These are phyloP conservation scores for Galeopsis tetrahit DNA, from an alignment of 257 asterid genomes.

Conservation along the genomic window DNA sequence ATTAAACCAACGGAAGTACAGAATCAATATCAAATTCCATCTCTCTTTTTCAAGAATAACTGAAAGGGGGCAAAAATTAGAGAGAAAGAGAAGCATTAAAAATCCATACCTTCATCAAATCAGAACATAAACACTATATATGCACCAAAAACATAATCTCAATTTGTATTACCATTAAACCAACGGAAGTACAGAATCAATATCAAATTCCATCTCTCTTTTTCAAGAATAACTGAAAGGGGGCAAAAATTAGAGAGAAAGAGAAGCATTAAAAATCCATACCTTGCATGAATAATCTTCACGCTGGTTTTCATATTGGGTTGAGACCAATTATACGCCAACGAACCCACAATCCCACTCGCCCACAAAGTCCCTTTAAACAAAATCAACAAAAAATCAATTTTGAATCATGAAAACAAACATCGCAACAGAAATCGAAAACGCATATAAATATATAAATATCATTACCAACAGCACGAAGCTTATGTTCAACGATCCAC, in stretches of 20 bases:
- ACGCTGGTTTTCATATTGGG: conserved; percentile 92
- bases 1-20: neutral
- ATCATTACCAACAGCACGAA: conserved; percentile 72
- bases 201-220: neutral
- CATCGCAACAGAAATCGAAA: conserved; percentile 24
- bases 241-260: neutral
- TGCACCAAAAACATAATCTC: too few species aligned
- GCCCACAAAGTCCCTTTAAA: conserved; percentile 53
- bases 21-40: neutral
- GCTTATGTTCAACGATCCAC: conserved; percentile 89
- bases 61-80: neutral
- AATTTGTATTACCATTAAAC: too few species aligned
- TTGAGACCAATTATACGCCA: conserved; percentile 95
- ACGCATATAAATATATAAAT: neutral
- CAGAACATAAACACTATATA: too few species aligned
- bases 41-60: neutral
- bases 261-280: neutral
- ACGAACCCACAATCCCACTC: conserved; percentile 79
- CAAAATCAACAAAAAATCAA: conserved; percentile 18
- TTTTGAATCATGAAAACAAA: conserved; percentile 15
- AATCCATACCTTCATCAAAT: conserved; percentile 57
- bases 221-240: neutral
- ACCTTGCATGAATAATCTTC: conserved; percentile 94
- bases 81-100: neutral
- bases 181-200: neutral